phyloP scores from a whole-genome alignment of 106 monocot genomes.

The Apostasia ramifera region DNA sequence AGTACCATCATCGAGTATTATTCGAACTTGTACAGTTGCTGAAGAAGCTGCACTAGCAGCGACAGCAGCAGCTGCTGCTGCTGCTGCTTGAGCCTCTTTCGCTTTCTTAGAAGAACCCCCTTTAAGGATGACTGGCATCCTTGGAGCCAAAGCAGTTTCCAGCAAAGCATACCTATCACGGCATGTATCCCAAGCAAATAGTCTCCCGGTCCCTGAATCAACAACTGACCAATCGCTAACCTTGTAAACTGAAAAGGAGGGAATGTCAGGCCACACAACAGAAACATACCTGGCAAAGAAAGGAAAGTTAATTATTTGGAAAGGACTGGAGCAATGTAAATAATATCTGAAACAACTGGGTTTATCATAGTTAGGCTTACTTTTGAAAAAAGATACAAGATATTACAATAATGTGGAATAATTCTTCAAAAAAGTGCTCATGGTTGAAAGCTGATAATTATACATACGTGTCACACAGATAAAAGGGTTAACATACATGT shows the following conservation, averaged over 20 bases:
- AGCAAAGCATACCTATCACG: conserved; percentile 92
- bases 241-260: conserved; percentile 84
- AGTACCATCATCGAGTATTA: conserved; percentile 94
- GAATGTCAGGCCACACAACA: conserved; percentile 96
- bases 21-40: conserved; percentile 94
- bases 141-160: conserved; percentile 75
- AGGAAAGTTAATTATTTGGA: not conserved
- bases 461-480: too few relatives aligned
- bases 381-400: too few relatives aligned
- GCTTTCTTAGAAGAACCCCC: conserved; percentile 92
- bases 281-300: conserved; percentile 71
- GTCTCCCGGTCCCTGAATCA: conserved; percentile 91
- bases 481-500: too few relatives aligned
- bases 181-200: conserved; percentile 99
- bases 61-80: conserved; percentile 86
- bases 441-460: too few relatives aligned
- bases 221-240: conserved; percentile 93
- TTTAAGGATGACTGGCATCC: conserved; percentile 73
- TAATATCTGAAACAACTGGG: too few relatives aligned
- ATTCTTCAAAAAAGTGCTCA: too few relatives aligned
- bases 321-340: too few relatives aligned
- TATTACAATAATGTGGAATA: too few relatives aligned
- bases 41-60: conserved; percentile 88
- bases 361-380: too few relatives aligned
- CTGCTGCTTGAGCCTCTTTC: conserved; percentile 92